phyloP scores from a whole-genome alignment of 768 basidiomycete genomes.

The Mycena alexandri region DNA sequence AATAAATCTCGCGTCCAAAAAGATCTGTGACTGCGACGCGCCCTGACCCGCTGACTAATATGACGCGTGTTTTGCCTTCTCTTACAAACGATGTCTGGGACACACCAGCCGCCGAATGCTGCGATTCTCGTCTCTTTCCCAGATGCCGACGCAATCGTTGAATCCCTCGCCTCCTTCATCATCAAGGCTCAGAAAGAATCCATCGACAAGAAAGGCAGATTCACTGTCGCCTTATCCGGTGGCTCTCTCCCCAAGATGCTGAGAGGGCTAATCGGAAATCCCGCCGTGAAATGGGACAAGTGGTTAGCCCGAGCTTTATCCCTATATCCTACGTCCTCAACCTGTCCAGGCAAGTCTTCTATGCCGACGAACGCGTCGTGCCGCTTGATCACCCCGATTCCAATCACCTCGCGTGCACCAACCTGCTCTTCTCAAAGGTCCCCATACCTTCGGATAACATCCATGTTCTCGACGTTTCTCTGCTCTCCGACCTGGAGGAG shows the following conservation, averaged over 20 bases:
- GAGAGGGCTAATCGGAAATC: slow-evolving; percentile 71
- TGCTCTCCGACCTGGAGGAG: slow-evolving; percentile 82
- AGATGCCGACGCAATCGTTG: slow-evolving; percentile 64
- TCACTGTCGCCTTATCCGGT: slow-evolving; percentile 94
- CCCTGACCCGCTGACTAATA: too few relatives aligned
- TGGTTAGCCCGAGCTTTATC: slow-evolving; percentile 69
- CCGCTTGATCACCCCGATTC: slow-evolving; percentile 94
- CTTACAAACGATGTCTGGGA: slow-evolving; percentile 27
- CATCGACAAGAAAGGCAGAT: slow-evolving; percentile 88
- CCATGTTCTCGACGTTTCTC: slow-evolving; percentile 80
- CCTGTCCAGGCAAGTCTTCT: slow-evolving; percentile 90
- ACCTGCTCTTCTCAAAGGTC: slow-evolving; percentile 84
- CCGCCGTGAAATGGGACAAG: slow-evolving; percentile 89
- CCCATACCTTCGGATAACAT: slow-evolving; percentile 83
- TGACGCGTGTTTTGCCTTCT: too few relatives aligned
- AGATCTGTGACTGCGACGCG: too few relatives aligned
- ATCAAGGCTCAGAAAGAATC: slow-evolving; percentile 90
- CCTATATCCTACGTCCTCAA: background rate
- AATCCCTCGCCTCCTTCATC: slow-evolving; percentile 84
- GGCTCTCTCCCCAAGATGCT: slow-evolving; percentile 92
- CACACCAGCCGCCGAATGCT: slow-evolving; percentile 69
- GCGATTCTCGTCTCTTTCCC: slow-evolving; percentile 83
- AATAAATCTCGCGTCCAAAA: too few relatives aligned
- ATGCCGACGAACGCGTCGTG: slow-evolving; percentile 95
- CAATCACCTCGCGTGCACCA: slow-evolving; percentile 84